These are phyloP conservation scores for Agrocybe chaxingu DNA, from an alignment of 768 basidiomycete genomes.

Conservation along the genomic window DNA sequence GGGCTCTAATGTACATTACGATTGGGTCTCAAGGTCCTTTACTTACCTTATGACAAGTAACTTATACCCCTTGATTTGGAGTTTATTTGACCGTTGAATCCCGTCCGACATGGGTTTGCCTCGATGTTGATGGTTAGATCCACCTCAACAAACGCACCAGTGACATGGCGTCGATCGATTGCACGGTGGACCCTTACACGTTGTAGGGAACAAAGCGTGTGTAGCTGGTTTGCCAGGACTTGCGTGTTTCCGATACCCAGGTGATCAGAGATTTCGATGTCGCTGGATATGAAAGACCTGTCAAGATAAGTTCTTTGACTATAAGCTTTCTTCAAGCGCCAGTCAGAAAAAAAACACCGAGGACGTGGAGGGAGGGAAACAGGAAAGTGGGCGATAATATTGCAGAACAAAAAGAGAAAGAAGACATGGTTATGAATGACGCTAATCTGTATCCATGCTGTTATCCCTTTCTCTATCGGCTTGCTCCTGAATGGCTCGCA, in stretches of 20 bases:
- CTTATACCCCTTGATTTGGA: neutral
- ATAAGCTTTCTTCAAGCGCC: too few relatives aligned
- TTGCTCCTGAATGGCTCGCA: slow-evolving; percentile 78
- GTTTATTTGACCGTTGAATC: too few relatives aligned
- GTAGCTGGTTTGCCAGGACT: too few relatives aligned
- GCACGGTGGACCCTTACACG: neutral
- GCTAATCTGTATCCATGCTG: slow-evolving; percentile 66
- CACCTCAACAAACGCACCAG: neutral
- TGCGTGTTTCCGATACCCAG: too few relatives aligned
- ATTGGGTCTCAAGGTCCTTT: neutral
- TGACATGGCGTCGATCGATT: neutral
- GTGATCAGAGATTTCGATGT: too few relatives aligned
- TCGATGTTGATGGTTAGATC: neutral
- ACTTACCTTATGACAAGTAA: neutral
- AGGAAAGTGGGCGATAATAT: neutral
- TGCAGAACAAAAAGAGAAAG: neutral
- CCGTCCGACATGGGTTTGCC: too few relatives aligned
- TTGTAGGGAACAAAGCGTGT: too few relatives aligned
- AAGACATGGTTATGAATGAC: neutral
- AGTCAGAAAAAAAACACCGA: too few relatives aligned
- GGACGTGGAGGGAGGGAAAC: too few relatives aligned
- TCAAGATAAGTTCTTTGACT: slow-evolving; percentile 3
- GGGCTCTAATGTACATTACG: too few relatives aligned
- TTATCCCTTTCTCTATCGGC: slow-evolving; percentile 54
- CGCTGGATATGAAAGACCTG: neutral